These are phyloP conservation scores for Sclerotinia sclerotiorum DNA, from an alignment of 2,329 filamentous ascomycete species.

Conservation along the genomic window DNA sequence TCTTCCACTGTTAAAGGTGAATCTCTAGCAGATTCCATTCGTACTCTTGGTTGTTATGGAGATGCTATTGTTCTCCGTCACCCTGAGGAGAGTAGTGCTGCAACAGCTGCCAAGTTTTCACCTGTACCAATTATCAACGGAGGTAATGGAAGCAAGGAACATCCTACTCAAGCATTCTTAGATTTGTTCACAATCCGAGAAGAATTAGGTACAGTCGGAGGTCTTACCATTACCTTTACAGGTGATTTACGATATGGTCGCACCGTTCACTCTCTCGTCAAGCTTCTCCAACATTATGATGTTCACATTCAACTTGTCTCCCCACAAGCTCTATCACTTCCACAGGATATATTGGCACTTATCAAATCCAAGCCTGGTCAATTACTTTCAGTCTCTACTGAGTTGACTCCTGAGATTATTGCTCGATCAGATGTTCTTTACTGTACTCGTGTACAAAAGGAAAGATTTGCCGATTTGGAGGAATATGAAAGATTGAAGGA, in stretches of 20 bases:
- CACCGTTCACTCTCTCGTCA: constrained; percentile 91
- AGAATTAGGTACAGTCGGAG: constrained; percentile 92
- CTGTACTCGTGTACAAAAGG: constrained; percentile 95
- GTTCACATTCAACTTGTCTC: constrained; percentile 91
- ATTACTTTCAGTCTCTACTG: constrained; percentile 71
- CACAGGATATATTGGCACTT: constrained; percentile 69
- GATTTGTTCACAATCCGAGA: constrained; percentile 98
- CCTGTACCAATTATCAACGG: constrained; percentile 94
- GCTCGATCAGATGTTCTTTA: constrained; percentile 88
- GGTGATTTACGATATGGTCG: constrained; percentile 92
- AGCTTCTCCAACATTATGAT: constrained; percentile 93
- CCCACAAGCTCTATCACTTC: constrained; percentile 75
- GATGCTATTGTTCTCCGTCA: constrained; percentile 97
- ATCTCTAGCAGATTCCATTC: constrained; percentile 86
- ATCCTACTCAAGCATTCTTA: constrained; percentile 95
- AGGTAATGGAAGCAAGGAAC: constrained; percentile 92
- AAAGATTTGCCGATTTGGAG: constrained; percentile 79
- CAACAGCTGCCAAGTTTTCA: constrained; percentile 81
- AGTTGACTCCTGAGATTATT: constrained; percentile 83
- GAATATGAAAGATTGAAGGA: constrained; percentile 89
- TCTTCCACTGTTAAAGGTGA: constrained; percentile 96
- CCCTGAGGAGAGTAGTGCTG: constrained; percentile 76
- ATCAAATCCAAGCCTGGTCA: constrained; percentile 71
- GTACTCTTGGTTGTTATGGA: constrained; percentile 89
- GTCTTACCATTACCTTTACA: constrained; percentile 91